These are phyloP conservation scores for Nicotiana noctiflora DNA, from an alignment of 257 asterid genomes.

Conservation along the genomic window DNA sequence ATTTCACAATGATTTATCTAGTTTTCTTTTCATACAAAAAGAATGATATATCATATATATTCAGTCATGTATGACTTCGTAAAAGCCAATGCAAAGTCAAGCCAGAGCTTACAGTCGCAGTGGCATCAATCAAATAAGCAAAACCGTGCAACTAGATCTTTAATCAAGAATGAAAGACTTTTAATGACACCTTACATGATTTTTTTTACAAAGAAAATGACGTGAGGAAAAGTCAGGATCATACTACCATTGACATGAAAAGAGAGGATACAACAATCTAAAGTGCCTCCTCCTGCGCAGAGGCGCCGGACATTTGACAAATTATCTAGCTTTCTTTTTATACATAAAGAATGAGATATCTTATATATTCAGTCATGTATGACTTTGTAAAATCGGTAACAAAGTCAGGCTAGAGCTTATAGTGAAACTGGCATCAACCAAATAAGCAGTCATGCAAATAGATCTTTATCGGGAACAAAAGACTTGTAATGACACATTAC, in stretches of 20 bases:
- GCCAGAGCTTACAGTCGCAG: neutral
- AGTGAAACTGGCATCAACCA: neutral
- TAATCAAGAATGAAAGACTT: neutral
- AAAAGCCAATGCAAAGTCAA: neutral
- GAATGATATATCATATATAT: neutral
- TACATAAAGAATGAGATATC: neutral
- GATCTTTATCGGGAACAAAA: neutral
- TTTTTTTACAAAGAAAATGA: conserved; percentile 9
- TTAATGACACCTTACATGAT: neutral
- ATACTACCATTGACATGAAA: conserved; percentile 18
- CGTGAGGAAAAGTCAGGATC: conserved; percentile 19
- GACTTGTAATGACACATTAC: neutral
- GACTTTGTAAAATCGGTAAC: neutral
- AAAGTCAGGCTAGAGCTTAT: neutral
- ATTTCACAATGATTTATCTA: conserved; percentile 14
- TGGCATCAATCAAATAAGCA: neutral
- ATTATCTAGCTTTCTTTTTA: conserved; percentile 1
- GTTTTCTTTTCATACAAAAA: neutral
- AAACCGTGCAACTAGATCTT: neutral
- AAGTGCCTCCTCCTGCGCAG: conserved; percentile 37
- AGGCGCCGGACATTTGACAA: conserved; percentile 25
- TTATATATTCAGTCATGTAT: neutral
- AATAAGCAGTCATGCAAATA: neutral
- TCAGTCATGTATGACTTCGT: neutral
- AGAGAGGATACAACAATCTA: conserved; percentile 29